Percentiles rank a stretch among this genome's conserved stretches.
phyloP scores from a whole-genome alignment of 2,329 filamentous ascomycete genomes.

The Plectosphaerella plurivora region DNA sequence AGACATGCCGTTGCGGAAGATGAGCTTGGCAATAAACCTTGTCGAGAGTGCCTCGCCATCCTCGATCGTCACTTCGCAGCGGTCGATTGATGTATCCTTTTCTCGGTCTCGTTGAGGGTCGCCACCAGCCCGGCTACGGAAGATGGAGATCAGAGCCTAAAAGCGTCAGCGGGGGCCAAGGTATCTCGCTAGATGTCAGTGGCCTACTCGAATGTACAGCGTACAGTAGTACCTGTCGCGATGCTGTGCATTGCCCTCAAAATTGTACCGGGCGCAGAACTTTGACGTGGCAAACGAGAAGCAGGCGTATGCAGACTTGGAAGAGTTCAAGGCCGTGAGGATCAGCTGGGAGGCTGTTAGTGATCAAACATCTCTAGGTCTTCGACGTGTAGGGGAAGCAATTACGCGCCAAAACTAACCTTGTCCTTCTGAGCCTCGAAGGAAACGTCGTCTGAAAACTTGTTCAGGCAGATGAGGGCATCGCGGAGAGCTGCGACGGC shows the following conservation, averaged over 20 bases:
- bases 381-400: conserved; percentile 8
- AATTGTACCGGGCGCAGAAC: conserved; percentile 72
- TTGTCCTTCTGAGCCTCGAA: conserved; percentile 67
- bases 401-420: conserved; percentile 33
- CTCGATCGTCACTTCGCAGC: conserved; percentile 69
- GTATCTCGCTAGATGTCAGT: neutral
- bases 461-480: conserved; percentile 67
- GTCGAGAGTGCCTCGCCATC: conserved; percentile 63
- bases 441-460: conserved; percentile 76
- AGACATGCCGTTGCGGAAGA: conserved; percentile 71
- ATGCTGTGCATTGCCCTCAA: conserved; percentile 46
- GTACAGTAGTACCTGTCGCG: conserved; percentile 67
- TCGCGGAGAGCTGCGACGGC: conserved; percentile 68
- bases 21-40: conserved; percentile 68
- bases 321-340: conserved; percentile 72
- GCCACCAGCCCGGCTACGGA: conserved; percentile 58
- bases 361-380: neutral
- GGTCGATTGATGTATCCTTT: conserved; percentile 63
- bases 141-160: conserved; percentile 66
- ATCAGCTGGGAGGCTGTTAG: conserved; percentile 48
- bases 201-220: conserved; percentile 63
- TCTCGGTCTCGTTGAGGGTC: conserved; percentile 56
- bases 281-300: conserved; percentile 62
- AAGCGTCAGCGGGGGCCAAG: neutral
- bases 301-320: conserved; percentile 74